phyloP scores from a whole-genome alignment of 2,329 filamentous ascomycete genomes.

The Annulohypoxylon truncatum region DNA sequence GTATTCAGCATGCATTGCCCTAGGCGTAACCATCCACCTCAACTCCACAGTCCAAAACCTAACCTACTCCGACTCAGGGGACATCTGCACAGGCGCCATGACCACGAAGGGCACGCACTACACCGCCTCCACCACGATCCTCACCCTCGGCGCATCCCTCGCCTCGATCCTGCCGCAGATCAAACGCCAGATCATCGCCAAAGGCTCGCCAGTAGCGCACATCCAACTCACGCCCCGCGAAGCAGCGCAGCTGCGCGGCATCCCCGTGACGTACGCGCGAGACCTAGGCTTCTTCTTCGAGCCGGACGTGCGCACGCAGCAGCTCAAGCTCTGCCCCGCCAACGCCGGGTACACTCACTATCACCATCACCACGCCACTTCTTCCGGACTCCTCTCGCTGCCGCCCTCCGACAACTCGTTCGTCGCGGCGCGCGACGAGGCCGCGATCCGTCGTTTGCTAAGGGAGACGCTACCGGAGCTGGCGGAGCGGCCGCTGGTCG shows the following conservation, averaged over 20 bases:
- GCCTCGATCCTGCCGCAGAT: slow-evolving; percentile 61
- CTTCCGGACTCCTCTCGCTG: too few relatives aligned
- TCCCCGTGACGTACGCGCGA: slow-evolving; percentile 70
- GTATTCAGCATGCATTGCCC: slow-evolving; percentile 54
- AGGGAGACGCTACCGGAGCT: slow-evolving; percentile 42
- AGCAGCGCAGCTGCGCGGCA: slow-evolving; percentile 63
- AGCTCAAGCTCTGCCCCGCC: slow-evolving; percentile 70
- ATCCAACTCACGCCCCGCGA: slow-evolving; percentile 67
- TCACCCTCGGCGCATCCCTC: slow-evolving; percentile 64
- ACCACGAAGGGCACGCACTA: slow-evolving; percentile 45
- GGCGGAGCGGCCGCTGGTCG: slow-evolving; percentile 62
- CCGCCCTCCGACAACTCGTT: slow-evolving; percentile 57
- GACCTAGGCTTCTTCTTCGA: slow-evolving; percentile 75
- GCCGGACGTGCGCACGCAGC: slow-evolving; percentile 66
- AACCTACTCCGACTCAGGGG: slow-evolving; percentile 50
- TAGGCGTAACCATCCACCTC: slow-evolving; percentile 53
- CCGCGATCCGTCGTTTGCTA: slow-evolving; percentile 54
- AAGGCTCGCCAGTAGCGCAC: slow-evolving; percentile 70
- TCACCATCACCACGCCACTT: too few relatives aligned
- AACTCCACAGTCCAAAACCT: slow-evolving; percentile 56
- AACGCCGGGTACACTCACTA: slow-evolving; percentile 67
- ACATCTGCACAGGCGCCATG: slow-evolving; percentile 45
- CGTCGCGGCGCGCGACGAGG: slow-evolving; percentile 65
- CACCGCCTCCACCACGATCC: slow-evolving; percentile 57
- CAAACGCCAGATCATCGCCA: slow-evolving; percentile 63